A percentile compares a stretch with the other conserved stretches of the same genome.
phyloP scores from a whole-genome alignment of 805 yeast species.

The Wickerhamomyces chaumierensis region DNA sequence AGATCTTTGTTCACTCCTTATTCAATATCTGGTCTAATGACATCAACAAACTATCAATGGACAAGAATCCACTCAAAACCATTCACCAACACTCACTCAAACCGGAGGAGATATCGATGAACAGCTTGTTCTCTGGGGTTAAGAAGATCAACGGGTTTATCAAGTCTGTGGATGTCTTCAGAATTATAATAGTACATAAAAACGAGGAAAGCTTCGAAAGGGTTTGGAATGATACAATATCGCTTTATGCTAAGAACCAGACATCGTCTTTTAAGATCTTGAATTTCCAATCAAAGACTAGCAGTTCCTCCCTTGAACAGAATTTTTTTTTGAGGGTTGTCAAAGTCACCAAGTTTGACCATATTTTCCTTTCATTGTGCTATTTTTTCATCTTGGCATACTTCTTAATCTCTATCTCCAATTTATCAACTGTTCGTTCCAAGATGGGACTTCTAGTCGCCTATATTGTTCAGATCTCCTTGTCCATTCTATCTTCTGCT shows the following conservation, averaged over 20 bases:
- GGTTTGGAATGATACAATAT: not conserved
- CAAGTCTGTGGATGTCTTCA: constrained; percentile 27
- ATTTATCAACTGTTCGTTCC: constrained; percentile 32
- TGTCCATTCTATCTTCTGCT: constrained; percentile 31
- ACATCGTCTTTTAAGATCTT: not conserved
- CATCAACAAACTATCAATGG: constrained; percentile 17
- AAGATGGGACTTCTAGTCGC: constrained; percentile 34
- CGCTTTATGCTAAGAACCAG: not conserved
- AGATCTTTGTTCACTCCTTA: constrained; percentile 26
- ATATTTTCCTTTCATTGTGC: constrained; percentile 13
- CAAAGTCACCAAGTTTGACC: constrained; percentile 14
- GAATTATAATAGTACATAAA: constrained; percentile 23
- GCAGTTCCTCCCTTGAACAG: not conserved
- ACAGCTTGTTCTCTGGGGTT: constrained; percentile 26
- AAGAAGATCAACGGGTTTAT: constrained; percentile 32
- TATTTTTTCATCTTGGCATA: constrained; percentile 22
- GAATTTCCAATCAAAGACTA: too few species aligned
- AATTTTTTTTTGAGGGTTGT: constrained; percentile 7
- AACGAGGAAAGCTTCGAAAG: not conserved
- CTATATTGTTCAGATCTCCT: constrained; percentile 25
- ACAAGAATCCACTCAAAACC: constrained; percentile 26
- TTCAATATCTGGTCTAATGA: constrained; percentile 32
- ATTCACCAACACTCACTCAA: constrained; percentile 21
- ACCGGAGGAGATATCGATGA: constrained; percentile 14
- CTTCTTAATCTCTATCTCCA: constrained; percentile 26